Evolutionary conservation across 768 basidiomycete genomes (phyloP).

Genomic region (Termitomyces sp.): DNA sequence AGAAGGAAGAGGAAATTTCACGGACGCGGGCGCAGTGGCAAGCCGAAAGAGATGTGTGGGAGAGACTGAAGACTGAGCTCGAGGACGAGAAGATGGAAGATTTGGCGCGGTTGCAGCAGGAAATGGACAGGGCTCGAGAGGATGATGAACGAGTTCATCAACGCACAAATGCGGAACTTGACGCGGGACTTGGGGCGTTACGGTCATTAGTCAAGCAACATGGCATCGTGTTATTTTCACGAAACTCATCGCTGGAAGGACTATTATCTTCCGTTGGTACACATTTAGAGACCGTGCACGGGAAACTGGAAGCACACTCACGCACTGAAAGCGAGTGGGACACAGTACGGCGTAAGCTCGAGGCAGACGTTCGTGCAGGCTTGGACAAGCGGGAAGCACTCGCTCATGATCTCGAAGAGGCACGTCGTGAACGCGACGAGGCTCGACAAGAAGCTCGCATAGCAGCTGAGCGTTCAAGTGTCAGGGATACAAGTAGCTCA

Average conservation of each 20-base stretch:
- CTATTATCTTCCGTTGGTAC: conserved; percentile 41
- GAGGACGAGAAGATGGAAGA: conserved; percentile 47
- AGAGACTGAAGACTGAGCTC: conserved; percentile 39
- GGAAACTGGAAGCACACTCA: conserved; percentile 34
- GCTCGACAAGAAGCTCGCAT: conserved; percentile 34
- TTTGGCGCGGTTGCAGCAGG: conserved; percentile 38
- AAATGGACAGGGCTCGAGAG: conserved; percentile 37
- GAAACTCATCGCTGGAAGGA: conserved; percentile 43
- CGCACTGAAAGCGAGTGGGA: conserved; percentile 46
- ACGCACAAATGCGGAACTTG: conserved; percentile 41
- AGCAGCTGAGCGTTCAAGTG: neutral
- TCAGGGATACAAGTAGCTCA: conserved; percentile 6
- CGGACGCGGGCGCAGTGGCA: conserved; percentile 34
- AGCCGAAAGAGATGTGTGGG: conserved; percentile 43
- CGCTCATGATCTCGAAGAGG: conserved; percentile 47
- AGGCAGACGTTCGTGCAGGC: conserved; percentile 42
- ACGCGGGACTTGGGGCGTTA: conserved; percentile 41
- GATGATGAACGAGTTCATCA: conserved; percentile 31
- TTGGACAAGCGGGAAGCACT: conserved; percentile 42
- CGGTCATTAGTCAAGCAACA: conserved; percentile 49
- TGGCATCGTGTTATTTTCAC: conserved; percentile 47
- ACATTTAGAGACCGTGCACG: conserved; percentile 46
- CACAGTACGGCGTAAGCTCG: conserved; percentile 33
- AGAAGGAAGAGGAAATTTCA: conserved; percentile 32
- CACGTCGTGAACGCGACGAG: conserved; percentile 44